Conservation (phyloP, 2,329 filamentous ascomycete genomes). For the Knufia petricola region DNA sequence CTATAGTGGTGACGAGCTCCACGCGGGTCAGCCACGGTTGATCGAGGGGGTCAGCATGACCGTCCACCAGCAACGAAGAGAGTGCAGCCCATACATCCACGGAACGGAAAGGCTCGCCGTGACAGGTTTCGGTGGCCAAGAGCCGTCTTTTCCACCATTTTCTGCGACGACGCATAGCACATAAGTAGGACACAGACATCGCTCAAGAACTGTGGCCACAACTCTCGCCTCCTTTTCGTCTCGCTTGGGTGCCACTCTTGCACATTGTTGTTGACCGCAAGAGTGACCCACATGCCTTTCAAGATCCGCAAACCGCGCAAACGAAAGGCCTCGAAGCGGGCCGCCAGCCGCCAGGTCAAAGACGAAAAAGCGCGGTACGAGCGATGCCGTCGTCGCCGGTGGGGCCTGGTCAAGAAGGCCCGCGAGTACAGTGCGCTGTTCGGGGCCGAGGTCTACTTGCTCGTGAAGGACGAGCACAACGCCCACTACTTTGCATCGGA, state of each 20-base stretch:
- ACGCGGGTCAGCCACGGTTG: constrained; percentile 2
- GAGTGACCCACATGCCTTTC: neutral
- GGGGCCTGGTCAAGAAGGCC: constrained; percentile 1
- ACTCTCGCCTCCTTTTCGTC: neutral
- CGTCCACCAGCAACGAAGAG: constrained; percentile 1
- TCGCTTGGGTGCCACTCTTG: neutral
- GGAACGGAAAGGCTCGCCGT: constrained; percentile 2
- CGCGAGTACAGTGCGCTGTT: neutral
- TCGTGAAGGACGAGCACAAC: constrained; percentile 3
- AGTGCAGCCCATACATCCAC: constrained; percentile 2
- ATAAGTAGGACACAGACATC: constrained; percentile 1
- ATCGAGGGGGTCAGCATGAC: constrained; percentile 3
- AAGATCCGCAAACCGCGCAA: neutral
- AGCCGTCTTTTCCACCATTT: neutral
- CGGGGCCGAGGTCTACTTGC: constrained; percentile 1
- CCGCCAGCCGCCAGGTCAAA: neutral
- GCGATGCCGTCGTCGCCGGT: neutral
- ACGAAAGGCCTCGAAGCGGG: neutral
- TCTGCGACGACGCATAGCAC: neutral
- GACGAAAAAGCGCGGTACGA: constrained; percentile 1
- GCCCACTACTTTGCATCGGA: constrained; percentile 3
- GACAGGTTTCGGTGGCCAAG: neutral
- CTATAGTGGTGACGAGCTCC: constrained; percentile 2
- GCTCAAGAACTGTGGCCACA: constrained; percentile 1
- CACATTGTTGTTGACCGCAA: constrained; percentile 4